Base-by-base conservation (phyloP, 108 stramenopile species). In the Aurantiochytrium sp. region DNA sequence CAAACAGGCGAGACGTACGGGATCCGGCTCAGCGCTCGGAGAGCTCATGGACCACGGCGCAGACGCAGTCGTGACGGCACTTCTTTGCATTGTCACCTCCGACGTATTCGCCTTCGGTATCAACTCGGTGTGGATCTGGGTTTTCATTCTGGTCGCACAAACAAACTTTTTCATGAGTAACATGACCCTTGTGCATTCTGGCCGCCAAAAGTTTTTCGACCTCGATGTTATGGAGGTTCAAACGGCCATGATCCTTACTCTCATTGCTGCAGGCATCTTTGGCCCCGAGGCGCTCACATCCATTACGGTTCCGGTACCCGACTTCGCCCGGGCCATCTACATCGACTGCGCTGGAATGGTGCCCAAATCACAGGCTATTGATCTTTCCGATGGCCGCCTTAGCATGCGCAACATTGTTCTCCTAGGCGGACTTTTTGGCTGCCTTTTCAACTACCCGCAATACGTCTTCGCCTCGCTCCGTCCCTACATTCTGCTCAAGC, bases 31-130 rank as follows among this genome's bases (percentile, higher is more conserved):
- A 6, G 91, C 94, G 4, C 64, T 95, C 18, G 94, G 94, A n/a
- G 88, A 93, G 87, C 55, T 95, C 51, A 87, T 94, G 90, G 99
- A 99, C 92, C 99, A 99, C 90, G 98, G 97, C 43, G 97, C 96
- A 87, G 99, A 99, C 93, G 97, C 99, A 5, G 90, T 98, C 19
- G 76, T 83, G 45, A 83, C 76, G n/a, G 51, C 76, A 45, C 51
- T 83, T 12, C 76, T 83, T 18, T 47, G 49, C 51, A 25, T 83
- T 43, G 1, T 83, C 19, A 53, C 51, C 25, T 3, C 76, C 10
- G 76, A 83, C 51, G 23, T 83, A 1, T 83, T 83, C 51, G 76
- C 76, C 25, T 83, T 83, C 51, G 76, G 76, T 0, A 83, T 83
- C 4, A 4, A 43, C 45, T 83, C 76, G n/a, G 49, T 53, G 12